Percentiles rank a stretch among this genome's conserved stretches.
phyloP scores from a whole-genome alignment of 2,329 filamentous ascomycete species.

The Fusarium sp. region DNA sequence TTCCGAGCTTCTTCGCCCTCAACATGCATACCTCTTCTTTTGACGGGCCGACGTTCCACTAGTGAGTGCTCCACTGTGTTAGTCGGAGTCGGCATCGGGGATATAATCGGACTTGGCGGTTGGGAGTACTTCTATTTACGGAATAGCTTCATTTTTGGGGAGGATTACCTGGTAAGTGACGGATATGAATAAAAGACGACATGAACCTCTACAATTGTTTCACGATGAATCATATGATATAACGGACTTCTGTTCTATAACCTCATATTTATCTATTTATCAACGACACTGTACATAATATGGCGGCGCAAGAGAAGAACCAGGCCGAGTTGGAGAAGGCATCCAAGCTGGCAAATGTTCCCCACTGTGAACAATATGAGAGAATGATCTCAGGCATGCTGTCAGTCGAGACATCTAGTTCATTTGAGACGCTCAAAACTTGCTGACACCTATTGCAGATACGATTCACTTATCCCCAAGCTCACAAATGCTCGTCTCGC shows the following conservation, averaged over 20 bases:
- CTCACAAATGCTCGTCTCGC: slow-evolving; percentile 58
- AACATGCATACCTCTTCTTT: slow-evolving; percentile 38
- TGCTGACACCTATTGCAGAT: slow-evolving; percentile 45
- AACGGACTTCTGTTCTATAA: rapidly evolving
- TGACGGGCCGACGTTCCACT: not conserved
- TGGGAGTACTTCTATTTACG: slow-evolving; percentile 21
- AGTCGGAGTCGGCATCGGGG: slow-evolving; percentile 11
- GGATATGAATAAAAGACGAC: not conserved
- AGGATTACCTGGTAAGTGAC: not conserved
- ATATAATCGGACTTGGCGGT: not conserved
- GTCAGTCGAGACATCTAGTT: slow-evolving; percentile 44
- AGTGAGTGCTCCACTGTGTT: not conserved
- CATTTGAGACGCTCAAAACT: rapidly evolving
- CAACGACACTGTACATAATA: rapidly evolving
- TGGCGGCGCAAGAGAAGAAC: slow-evolving; percentile 27
- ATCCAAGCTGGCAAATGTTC: slow-evolving; percentile 56
- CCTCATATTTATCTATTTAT: rapidly evolving
- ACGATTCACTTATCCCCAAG: slow-evolving; percentile 57
- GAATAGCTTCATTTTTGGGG: not conserved
- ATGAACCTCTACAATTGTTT: rapidly evolving
- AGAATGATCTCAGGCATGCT: slow-evolving; percentile 73
- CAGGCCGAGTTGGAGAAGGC: slow-evolving; percentile 27
- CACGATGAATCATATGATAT: rapidly evolving
- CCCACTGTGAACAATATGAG: slow-evolving; percentile 70
- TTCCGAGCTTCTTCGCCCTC: slow-evolving; percentile 20